Evolutionary conservation across 257 asterid genomes (phyloP).

Genomic region (Buddleja alternifolia): DNA sequence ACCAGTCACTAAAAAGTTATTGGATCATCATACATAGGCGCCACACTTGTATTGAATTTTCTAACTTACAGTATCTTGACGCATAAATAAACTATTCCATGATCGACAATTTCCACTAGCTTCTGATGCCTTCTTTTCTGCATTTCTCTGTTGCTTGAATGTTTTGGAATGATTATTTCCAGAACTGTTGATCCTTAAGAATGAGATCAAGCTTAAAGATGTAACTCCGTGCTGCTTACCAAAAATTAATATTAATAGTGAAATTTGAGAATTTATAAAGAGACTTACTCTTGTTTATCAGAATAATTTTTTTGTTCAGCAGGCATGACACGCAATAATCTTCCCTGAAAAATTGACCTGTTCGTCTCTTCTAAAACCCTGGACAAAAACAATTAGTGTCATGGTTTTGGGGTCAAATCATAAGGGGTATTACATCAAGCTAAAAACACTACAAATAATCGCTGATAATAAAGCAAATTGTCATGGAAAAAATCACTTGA

Average conservation of each 20-base stretch:
- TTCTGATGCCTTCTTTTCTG: too few species aligned
- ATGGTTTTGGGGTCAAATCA: conserved; percentile 4
- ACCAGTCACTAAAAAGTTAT: too few species aligned
- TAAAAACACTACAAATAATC: neutral
- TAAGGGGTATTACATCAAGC: neutral
- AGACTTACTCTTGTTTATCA: conserved; percentile 55
- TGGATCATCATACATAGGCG: too few species aligned
- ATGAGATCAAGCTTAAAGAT: too few species aligned
- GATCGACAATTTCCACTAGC: too few species aligned
- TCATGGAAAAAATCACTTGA: neutral
- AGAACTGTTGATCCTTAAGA: too few species aligned
- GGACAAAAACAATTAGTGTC: conserved; percentile 18
- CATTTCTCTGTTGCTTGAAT: too few species aligned
- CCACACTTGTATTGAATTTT: too few species aligned
- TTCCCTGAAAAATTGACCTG: conserved; percentile 83
- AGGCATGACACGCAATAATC: conserved; percentile 88
- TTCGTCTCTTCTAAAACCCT: conserved; percentile 91
- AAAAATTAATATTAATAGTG: neutral
- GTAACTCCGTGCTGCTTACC: conserved; percentile 3
- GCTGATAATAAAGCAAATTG: neutral
- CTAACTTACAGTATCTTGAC: too few species aligned
- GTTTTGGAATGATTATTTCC: too few species aligned
- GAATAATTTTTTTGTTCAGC: conserved; percentile 65
- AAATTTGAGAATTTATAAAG: conserved; percentile 19
- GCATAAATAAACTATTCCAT: too few species aligned